Evolutionary conservation across 805 yeast species (phyloP), one percentile per base, ranked within the genome.

Genomic region (Jamesozyma lodderae): DNA sequence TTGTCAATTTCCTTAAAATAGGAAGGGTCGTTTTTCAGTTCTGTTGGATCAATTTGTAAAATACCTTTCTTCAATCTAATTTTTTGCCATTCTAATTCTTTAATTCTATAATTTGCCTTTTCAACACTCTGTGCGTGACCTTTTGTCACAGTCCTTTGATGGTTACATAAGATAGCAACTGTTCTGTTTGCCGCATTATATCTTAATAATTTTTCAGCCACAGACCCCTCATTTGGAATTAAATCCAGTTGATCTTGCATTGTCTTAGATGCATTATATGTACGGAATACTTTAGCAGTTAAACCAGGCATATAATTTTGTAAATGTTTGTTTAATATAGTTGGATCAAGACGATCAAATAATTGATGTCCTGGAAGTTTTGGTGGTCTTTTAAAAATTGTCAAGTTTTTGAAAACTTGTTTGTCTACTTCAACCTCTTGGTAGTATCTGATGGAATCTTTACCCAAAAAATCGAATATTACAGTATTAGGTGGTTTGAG

Each of bases 271-370:
- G 97, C 97, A 64, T 88, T 88, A 57, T 84, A 88, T 0, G 97
- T 88, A 78, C 97, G 94, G 70, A 88, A 90, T 16, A 88, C 96
- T 61, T 88, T 88, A 4, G 97, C 97, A 0, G 96, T 87, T 46
- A 88, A 69, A 0, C 97, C 97, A 18, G 82, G 77, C 92, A 88
- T 81, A 61, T 88, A 87, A 42, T 73, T 77, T 55, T 87, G 96
- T 53, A 88, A 73, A 57, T 86, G 88, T 59, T 80, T 83, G 67
- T 88, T 88, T 53, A 88, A 69, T 26, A 81, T 64, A 1, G 82
- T 63, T 6, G 96, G 96, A 51, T 81, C 90, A 33, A 90, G 71
- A 47, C 96, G 71, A 62, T 88, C 96, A 61, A 90, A 90, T 46
- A 90, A 69, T 57, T 87, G 87, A 64, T 90, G 96, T 14, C 96